These are phyloP conservation scores for Centella asiatica DNA, from an alignment of 129 eudicot species.

Conservation along the genomic window DNA sequence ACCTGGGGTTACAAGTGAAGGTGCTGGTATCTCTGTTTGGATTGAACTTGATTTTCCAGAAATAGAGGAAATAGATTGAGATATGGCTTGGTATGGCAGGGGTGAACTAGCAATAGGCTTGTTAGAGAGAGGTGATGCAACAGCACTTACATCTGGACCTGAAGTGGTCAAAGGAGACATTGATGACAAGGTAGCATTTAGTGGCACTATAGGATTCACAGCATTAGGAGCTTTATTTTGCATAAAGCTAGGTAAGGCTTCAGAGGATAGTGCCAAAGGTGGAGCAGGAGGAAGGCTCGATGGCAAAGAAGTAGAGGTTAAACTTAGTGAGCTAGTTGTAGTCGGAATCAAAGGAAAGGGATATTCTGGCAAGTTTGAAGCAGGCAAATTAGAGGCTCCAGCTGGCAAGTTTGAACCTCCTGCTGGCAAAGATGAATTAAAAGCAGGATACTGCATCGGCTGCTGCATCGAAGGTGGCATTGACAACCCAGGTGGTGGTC, in stretches of 20 bases:
- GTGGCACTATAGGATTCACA: constrained; percentile 22
- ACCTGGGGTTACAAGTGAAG: constrained; percentile 65
- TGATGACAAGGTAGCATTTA: constrained; percentile 35
- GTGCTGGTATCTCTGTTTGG: constrained; percentile 36
- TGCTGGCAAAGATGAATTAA: constrained; percentile 40
- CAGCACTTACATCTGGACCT: constrained; percentile 26
- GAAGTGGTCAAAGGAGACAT: constrained; percentile 23
- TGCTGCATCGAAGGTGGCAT: constrained; percentile 62
- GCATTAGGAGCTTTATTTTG: constrained; percentile 36
- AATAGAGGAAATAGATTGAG: constrained; percentile 37
- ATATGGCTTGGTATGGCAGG: constrained; percentile 28
- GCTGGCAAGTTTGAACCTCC: constrained; percentile 36
- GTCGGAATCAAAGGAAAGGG: constrained; percentile 28
- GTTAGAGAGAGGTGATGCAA: constrained; percentile 28
- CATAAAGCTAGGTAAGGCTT: constrained; percentile 29
- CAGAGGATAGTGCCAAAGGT: constrained; percentile 26
- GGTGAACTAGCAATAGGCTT: constrained; percentile 32
- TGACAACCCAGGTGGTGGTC: constrained; percentile 51
- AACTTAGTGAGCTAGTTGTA: constrained; percentile 26
- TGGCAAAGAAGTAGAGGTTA: constrained; percentile 36
- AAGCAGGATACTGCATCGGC: constrained; percentile 58
- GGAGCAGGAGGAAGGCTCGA: constrained; percentile 44
- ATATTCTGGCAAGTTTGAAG: constrained; percentile 43
- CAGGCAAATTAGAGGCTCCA: constrained; percentile 36
- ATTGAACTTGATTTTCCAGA: constrained; percentile 25